A percentile compares a stretch with the other conserved stretches of the same genome.
phyloP scores from a whole-genome alignment of 352 stramenopile genomes.

The Phytopythium sindhum region DNA sequence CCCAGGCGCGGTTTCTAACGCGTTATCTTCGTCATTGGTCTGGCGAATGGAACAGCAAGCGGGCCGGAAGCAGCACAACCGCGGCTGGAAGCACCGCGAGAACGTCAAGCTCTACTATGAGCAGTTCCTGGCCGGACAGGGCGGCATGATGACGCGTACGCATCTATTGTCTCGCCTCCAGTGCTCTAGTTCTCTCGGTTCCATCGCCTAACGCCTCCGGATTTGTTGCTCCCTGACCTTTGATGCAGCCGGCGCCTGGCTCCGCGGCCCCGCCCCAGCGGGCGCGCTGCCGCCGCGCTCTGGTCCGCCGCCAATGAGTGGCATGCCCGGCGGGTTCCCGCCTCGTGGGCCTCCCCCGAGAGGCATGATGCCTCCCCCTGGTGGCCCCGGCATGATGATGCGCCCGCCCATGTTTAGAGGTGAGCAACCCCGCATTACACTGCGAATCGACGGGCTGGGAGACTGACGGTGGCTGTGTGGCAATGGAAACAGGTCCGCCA shows the following conservation, averaged over 20 bases:
- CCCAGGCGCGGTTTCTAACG: constrained; percentile 5
- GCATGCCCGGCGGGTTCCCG: constrained; percentile 55
- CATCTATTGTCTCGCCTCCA: neutral
- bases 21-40: neutral
- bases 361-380: constrained; percentile 72
- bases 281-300: constrained; percentile 49
- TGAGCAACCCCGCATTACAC: constrained; percentile 6
- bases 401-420: constrained; percentile 68
- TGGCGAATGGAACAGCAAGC: constrained; percentile 63
- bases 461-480: neutral
- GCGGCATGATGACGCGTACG: constrained; percentile 76
- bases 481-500: constrained; percentile 32
- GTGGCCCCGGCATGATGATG: constrained; percentile 66
- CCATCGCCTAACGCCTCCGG: neutral
- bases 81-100: constrained; percentile 93
- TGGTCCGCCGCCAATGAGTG: constrained; percentile 19
- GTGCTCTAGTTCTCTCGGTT: neutral
- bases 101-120: constrained; percentile 95
- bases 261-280: constrained; percentile 33
- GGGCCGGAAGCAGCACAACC: constrained; percentile 92
- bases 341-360: constrained; percentile 60
- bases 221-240: neutral
- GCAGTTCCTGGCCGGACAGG: constrained; percentile 74
- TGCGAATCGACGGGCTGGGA: neutral
- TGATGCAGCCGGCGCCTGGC: constrained; percentile 65